Base-by-base conservation (phyloP, 2,329 filamentous ascomycete species). In the Exophiala oligosperma region DNA sequence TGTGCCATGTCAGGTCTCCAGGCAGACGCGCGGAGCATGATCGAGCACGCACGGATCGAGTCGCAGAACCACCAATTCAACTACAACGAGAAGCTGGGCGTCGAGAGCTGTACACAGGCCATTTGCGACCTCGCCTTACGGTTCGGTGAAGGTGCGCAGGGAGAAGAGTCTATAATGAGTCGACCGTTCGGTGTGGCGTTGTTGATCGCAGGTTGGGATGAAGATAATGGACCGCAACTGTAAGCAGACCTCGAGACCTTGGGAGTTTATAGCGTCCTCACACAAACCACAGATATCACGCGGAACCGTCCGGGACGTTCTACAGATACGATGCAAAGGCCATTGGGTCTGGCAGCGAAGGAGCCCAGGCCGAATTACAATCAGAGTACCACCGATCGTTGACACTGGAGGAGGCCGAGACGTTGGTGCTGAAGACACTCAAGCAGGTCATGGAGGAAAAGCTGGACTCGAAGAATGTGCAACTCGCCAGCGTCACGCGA, bases 371-470 rank as follows among this genome's bases (percentile, higher is more conserved):
- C 38, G 94, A 99, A 79, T 80, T 99, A 71, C 94, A 99, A 78
- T 97, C 96, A 72, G 93, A 97, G 79, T 99, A 97, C 73, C 94
- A 99, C 81, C 96, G 95, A 84, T 97, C 93, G 57, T 83, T 99
- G 64, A 96, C 92, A 43, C 87, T 99, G 63, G 81, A 84, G 57
- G 94, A 99, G 73, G 94, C 94, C 58, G 94, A 99, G 80, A 94
- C 92, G 2, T 80, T 99, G 66, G 92, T 96, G 52, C 81, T 99
- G 71, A 97, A 97, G 85, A 99, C 94, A 38, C 77, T 99, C 74
- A 99, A 97, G 84, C 94, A 99, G 79, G 94, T 99, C 68, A 99
- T 99, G 94, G 94, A 99, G 79, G 94, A 99, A 86, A 99, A 99
- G 81, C 83, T 99, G 61, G 94, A 99, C 74, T 85, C 92, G 64